These are phyloP conservation scores for Chlamydomonas sp. DNA, from an alignment of 139 green algal genomes.

Conservation along the genomic window DNA sequence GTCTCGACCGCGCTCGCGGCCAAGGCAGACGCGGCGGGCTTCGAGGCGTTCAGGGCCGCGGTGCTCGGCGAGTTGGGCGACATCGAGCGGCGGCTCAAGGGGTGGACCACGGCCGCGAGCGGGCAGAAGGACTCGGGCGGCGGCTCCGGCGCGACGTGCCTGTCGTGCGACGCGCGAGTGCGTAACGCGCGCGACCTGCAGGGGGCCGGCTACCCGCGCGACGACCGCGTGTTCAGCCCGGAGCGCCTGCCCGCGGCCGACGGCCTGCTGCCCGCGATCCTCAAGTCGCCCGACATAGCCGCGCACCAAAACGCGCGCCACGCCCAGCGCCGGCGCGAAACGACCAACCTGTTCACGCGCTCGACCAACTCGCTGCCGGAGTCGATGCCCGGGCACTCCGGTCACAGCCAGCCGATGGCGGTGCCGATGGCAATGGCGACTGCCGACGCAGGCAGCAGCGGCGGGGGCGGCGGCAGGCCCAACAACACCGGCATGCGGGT, in stretches of 20 bases:
- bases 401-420: too few species aligned
- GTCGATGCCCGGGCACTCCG: neutral
- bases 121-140: constrained; percentile 30
- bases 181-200: constrained; percentile 15
- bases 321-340: neutral
- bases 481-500: too few species aligned
- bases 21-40: constrained; percentile 35
- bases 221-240: constrained; percentile 30
- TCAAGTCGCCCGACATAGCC: constrained; percentile 1
- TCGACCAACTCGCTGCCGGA: neutral
- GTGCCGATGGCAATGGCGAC: neutral
- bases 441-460: too few species aligned
- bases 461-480: too few species aligned
- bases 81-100: constrained; percentile 32
- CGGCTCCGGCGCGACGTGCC: constrained; percentile 23
- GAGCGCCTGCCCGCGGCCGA: constrained; percentile 27
- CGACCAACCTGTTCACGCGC: neutral
- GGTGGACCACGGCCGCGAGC: constrained; percentile 27
- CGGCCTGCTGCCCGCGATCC: constrained; percentile 29
- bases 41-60: constrained; percentile 42
- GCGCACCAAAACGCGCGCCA: constrained; percentile 14
- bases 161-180: constrained; percentile 37
- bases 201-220: constrained; percentile 27
- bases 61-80: constrained; percentile 37
- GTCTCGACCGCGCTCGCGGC: constrained; percentile 32